Conservation (phyloP, 441 rosid species). For the Erysimum cheiri region DNA sequence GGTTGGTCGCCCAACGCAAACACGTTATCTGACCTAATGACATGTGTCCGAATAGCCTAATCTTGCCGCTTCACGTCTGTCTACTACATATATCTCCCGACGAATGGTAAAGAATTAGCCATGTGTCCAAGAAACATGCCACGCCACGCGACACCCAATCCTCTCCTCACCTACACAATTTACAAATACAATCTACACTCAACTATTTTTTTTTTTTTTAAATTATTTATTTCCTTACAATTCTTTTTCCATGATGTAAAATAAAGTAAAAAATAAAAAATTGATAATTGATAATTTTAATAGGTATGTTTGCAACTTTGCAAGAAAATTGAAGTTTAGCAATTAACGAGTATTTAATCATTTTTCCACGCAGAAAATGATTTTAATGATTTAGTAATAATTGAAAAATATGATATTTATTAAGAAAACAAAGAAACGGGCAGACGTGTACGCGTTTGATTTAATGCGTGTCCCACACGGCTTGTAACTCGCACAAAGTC, state of each 20-base stretch:
- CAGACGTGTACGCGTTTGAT: constrained; percentile 42
- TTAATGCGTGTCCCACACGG: constrained; percentile 41
- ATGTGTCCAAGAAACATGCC: not conserved
- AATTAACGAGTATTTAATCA: not conserved
- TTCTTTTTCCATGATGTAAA: not conserved
- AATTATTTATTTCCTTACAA: not conserved
- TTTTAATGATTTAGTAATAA: not conserved
- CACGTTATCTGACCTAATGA: not conserved
- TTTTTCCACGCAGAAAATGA: no score
- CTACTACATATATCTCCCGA: not conserved
- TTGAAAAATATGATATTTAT: not conserved
- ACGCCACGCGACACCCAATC: not conserved
- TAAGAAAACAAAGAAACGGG: not conserved
- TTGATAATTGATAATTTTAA: no score
- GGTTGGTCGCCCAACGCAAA: no score
- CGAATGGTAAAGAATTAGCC: not conserved
- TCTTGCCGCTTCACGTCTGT: not conserved
- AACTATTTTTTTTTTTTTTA: not conserved
- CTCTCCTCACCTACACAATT: no score
- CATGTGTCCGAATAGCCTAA: not conserved
- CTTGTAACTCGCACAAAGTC: constrained; percentile 6
- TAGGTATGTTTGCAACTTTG: no score
- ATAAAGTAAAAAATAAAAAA: no score
- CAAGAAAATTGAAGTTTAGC: not conserved
- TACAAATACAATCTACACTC: not conserved